A percentile compares a stretch with the other conserved stretches of the same genome.
Conservation (phyloP, 2,329 filamentous ascomycete species). For the Incumbomyces delicatus region DNA sequence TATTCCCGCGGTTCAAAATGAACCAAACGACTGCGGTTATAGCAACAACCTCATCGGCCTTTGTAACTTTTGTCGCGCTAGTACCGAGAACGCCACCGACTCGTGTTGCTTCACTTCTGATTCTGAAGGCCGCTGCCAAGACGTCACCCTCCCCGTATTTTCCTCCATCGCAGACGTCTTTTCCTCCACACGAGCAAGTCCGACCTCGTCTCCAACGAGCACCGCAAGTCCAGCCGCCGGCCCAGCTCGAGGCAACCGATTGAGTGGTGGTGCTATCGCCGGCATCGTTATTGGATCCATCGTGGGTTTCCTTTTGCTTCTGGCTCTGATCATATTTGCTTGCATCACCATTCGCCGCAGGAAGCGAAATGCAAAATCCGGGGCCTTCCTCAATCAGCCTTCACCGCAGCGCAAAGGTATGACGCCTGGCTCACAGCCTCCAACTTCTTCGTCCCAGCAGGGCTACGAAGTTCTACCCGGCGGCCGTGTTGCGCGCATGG, state of each 20-base stretch:
- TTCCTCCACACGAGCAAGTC: slow-evolving; percentile 52
- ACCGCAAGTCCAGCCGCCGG: slow-evolving; percentile 44
- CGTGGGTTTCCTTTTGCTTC: slow-evolving; percentile 59
- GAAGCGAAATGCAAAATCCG: slow-evolving; percentile 51
- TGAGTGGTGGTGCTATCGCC: slow-evolving; percentile 82
- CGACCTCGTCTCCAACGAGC: slow-evolving; percentile 56
- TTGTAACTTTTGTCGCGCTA: slow-evolving; percentile 75
- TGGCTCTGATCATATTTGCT: slow-evolving; percentile 48
- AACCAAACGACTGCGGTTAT: slow-evolving; percentile 80
- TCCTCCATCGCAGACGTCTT: slow-evolving; percentile 49
- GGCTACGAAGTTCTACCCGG: slow-evolving; percentile 72
- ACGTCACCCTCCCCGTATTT: slow-evolving; percentile 69
- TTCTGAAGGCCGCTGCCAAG: slow-evolving; percentile 61
- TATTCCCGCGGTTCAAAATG: slow-evolving; percentile 67
- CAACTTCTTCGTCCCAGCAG: slow-evolving; percentile 25
- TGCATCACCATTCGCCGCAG: slow-evolving; percentile 52
- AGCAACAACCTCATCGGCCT: slow-evolving; percentile 60
- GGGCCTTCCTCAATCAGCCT: slow-evolving; percentile 82
- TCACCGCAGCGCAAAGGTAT: slow-evolving; percentile 49
- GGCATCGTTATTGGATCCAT: slow-evolving; percentile 80
- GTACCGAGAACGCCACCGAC: slow-evolving; percentile 83
- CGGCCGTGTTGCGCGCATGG: slow-evolving; percentile 89
- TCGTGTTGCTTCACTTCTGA: slow-evolving; percentile 84
- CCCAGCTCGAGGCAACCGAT: slow-evolving; percentile 32
- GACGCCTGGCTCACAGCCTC: slow-evolving; percentile 35